These are phyloP conservation scores for Colletotrichum simmondsii DNA, from an alignment of 2,329 filamentous ascomycete genomes.

Conservation along the genomic window DNA sequence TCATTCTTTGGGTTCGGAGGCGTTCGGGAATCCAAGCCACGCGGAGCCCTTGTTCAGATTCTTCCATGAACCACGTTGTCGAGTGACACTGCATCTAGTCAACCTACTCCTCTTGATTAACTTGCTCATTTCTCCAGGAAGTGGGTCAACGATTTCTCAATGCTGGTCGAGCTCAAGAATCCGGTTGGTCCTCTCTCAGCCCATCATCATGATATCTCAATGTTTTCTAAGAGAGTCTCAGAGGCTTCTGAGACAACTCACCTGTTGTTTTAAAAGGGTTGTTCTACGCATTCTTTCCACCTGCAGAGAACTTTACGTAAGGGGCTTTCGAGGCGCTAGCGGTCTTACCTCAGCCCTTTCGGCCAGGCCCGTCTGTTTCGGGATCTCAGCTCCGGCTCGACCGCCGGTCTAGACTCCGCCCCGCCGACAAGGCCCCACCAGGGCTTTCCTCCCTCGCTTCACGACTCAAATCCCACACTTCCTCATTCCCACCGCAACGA, in stretches of 20 bases:
- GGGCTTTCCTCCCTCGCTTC: not conserved
- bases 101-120: not conserved
- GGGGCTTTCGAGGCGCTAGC: not conserved
- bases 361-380: not conserved
- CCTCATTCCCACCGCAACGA: fast-evolving
- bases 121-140: not conserved
- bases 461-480: not conserved
- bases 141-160: not conserved
- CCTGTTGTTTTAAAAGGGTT: not conserved
- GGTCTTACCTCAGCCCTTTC: not conserved
- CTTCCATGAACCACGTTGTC: constrained; percentile 13
- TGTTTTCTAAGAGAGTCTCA: not conserved
- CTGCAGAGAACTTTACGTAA: not conserved
- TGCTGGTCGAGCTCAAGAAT: not conserved
- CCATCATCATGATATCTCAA: not conserved
- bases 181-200: not conserved
- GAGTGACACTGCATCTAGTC: not conserved
- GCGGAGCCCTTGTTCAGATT: not conserved
- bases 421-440: not conserved
- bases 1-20: not conserved
- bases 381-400: not conserved
- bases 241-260: not conserved
- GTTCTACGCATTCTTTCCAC: not conserved
- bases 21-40: not conserved
- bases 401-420: not conserved